Base-by-base conservation (phyloP, 345 rosid species). In the Bruguiera parviflora region DNA sequence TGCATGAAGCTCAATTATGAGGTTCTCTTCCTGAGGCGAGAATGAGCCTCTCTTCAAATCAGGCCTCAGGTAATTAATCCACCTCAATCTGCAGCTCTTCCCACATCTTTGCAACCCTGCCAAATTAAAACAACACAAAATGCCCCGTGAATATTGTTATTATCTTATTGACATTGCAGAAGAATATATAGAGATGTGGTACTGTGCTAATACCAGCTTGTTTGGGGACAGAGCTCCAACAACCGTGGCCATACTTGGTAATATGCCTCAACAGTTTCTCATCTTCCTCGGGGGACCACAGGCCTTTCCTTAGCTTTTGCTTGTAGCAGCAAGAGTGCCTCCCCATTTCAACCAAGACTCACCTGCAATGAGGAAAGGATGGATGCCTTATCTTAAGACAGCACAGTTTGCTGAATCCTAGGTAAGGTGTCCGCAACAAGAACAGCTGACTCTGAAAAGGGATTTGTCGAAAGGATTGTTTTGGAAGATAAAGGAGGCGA, bases 191-290 rank as follows among this genome's bases (percentile, higher is more conserved):
- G 7, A 10, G 31, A 27, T 56, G 28, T 10, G 18, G 28, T 13
- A 13, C 18, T 43, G 49, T 13, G 49, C 49, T 43, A 56, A 21
- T 69, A 87, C 98, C 98, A 66, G 98, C 96, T 83, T 81, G 95
- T 72, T 94, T 94, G 37, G 98, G 98, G 77, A 94, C 98, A 82
- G 98, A 91, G 73, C 98, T 94, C 98, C 98, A 94, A 66, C 97
- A 94, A 0, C 98, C 97, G 79, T 91, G 97, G 57, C 98, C 98
- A 57, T 79, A 82, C 83, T 91, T 86, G 15, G 98, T 94, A 73
- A 94, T 91, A 77, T 91, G 87, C 58, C 88, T 80, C 51, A 91
- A 80, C 59, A 94, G 97, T 75, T 89, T 94, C 86, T 94, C 98
- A 77, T 94, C 98, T 74, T 94, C 98, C 78, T 93, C 97, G 47